Conservation (phyloP, 1,284 basidiomycete genomes). For the Pseudozyma hubeiensis region DNA sequence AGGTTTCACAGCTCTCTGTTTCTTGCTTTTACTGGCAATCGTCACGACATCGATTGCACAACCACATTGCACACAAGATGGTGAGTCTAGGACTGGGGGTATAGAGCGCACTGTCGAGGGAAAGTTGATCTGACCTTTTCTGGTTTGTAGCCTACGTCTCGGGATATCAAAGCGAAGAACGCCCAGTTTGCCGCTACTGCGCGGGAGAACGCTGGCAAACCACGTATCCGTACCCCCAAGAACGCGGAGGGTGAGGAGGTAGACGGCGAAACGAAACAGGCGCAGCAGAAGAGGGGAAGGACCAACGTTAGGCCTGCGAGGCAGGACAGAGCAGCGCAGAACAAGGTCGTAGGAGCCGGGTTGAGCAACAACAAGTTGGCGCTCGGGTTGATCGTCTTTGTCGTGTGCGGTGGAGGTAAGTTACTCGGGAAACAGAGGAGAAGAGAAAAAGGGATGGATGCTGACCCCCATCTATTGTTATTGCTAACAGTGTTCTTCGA, state of each 20-base stretch:
- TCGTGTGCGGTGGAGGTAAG: constrained; percentile 53
- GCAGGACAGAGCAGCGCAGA: constrained; percentile 1
- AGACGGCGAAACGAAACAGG: neutral
- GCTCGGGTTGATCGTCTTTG: constrained; percentile 39
- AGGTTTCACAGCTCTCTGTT: too few relatives aligned
- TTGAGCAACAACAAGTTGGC: constrained; percentile 23
- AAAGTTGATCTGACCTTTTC: neutral
- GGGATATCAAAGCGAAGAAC: constrained; percentile 43
- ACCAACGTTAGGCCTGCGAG: constrained; percentile 33
- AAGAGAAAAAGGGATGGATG: neutral
- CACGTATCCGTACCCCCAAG: constrained; percentile 23
- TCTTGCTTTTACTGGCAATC: too few relatives aligned
- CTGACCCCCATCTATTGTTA: too few relatives aligned
- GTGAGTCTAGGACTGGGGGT: too few relatives aligned
- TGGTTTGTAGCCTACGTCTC: constrained; percentile 20
- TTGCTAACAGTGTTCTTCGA: constrained; percentile 57
- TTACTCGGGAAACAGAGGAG: neutral
- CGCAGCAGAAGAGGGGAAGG: neutral
- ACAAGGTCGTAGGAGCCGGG: constrained; percentile 3
- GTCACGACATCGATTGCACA: too few relatives aligned
- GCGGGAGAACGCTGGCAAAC: constrained; percentile 39
- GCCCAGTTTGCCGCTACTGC: constrained; percentile 26
- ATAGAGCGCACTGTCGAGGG: too few relatives aligned
- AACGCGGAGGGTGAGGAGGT: neutral
- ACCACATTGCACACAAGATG: too few relatives aligned